Percentiles rank a stretch among this genome's conserved stretches.
These are phyloP conservation scores for Kingdonia uniflora DNA, from an alignment of 164 flowering plant species.

Conservation along the genomic window DNA sequence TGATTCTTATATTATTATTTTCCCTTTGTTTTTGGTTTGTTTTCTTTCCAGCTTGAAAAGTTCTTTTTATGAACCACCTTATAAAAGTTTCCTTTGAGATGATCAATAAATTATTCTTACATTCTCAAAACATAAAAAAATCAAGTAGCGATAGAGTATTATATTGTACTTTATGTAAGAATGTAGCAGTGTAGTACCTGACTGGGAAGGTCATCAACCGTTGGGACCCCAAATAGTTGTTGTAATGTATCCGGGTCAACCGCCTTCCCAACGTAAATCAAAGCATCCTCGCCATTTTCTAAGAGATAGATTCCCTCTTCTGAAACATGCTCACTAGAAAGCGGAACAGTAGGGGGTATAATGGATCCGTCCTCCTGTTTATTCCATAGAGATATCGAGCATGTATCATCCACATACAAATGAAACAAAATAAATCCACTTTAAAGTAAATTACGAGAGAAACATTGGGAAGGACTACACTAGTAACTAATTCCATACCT, in stretches of 20 bases:
- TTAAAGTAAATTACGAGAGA: background rate
- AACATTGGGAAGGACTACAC: background rate
- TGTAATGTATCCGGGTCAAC: constrained; percentile 42
- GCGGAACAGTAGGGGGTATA: constrained; percentile 57
- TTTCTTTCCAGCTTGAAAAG: too few relatives aligned
- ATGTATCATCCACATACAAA: background rate
- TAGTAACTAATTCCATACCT: constrained; percentile 27
- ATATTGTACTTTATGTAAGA: too few relatives aligned
- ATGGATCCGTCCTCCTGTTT: constrained; percentile 57
- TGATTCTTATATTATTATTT: too few relatives aligned
- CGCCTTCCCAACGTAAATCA: constrained; percentile 64
- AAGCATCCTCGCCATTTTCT: constrained; percentile 86
- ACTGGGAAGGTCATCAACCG: constrained; percentile 54
- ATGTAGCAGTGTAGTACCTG: constrained; percentile 43
- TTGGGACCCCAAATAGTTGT: constrained; percentile 58
- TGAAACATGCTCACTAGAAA: constrained; percentile 77
- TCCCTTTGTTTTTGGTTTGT: too few relatives aligned
- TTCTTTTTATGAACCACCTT: too few relatives aligned
- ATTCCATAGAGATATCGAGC: background rate
- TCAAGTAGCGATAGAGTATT: too few relatives aligned
- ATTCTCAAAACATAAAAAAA: too few relatives aligned
- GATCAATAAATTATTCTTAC: too few relatives aligned
- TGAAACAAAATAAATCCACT: background rate
- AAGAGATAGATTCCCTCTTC: constrained; percentile 86
- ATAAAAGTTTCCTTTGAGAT: too few relatives aligned